phyloP scores from a whole-genome alignment of 768 basidiomycete species.

The Boletus huronensis region DNA sequence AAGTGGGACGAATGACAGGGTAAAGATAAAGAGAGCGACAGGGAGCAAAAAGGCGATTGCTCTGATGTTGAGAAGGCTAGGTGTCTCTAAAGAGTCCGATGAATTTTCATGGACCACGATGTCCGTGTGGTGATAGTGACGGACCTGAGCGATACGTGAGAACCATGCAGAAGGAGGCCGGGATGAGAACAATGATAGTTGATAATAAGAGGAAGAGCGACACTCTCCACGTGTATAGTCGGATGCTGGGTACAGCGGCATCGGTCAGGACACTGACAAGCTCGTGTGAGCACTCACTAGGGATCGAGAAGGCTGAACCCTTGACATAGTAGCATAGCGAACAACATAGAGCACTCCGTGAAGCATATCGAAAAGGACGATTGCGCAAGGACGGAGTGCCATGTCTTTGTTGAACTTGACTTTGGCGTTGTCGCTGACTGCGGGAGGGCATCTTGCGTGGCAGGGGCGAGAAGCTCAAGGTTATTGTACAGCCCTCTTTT shows the following conservation, averaged over 20 bases:
- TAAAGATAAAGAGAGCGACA: conserved; percentile 52
- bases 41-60: conserved; percentile 38
- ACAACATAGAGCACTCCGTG: conserved; percentile 71
- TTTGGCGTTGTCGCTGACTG: conserved; percentile 22
- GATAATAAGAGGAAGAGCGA: conserved; percentile 60
- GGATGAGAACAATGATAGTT: conserved; percentile 63
- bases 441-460: conserved; percentile 25
- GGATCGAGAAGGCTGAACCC: conserved; percentile 51
- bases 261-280: conserved; percentile 3
- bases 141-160: conserved; percentile 42
- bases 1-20: conserved; percentile 65
- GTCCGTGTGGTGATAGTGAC: background rate
- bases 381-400: conserved; percentile 57
- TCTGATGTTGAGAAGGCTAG: conserved; percentile 22
- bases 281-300: conserved; percentile 40
- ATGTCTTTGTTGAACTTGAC: conserved; percentile 22
- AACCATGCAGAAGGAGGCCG: conserved; percentile 59
- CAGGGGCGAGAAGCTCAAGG: conserved; percentile 46
- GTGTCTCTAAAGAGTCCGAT: conserved; percentile 18
- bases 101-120: background rate
- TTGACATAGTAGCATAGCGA: conserved; percentile 71
- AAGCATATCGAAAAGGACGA: conserved; percentile 67
- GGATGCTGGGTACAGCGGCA: conserved; percentile 39
- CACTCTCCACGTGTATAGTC: conserved; percentile 64
- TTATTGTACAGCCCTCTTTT: conserved; percentile 57